Evolutionary conservation across 768 basidiomycete species (phyloP).

Genomic region (Suillus ampliporus): DNA sequence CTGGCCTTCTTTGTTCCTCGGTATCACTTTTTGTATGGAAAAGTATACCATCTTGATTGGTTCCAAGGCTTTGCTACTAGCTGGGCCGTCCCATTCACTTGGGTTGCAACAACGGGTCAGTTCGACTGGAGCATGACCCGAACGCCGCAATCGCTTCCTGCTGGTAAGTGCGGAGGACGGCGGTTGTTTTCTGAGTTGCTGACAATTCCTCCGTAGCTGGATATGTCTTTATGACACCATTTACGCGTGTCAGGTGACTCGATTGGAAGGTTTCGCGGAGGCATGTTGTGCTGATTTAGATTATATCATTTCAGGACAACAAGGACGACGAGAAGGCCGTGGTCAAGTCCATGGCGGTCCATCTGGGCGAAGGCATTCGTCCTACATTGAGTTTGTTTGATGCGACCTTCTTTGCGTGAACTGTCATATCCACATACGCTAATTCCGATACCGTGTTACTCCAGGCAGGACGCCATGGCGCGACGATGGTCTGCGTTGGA

Average conservation of each 20-base stretch:
- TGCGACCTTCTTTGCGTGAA: background rate
- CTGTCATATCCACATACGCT: background rate
- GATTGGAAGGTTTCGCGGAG: background rate
- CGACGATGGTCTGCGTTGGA: background rate
- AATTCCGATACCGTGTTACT: background rate
- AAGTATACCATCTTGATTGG: background rate
- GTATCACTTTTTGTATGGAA: conserved; percentile 6
- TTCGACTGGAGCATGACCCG: background rate
- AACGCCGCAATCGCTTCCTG: background rate
- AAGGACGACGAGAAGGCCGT: background rate
- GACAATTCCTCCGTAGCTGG: background rate
- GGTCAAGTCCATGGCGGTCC: background rate
- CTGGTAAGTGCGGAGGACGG: background rate
- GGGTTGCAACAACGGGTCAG: background rate
- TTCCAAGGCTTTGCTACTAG: background rate
- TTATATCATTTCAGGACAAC: background rate
- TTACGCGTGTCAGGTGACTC: background rate
- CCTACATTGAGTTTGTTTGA: background rate
- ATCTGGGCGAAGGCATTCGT: background rate
- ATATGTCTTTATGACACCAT: background rate
- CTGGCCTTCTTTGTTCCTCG: conserved; percentile 36
- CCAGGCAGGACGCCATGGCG: background rate
- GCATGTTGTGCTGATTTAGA: background rate
- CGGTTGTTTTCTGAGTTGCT: background rate
- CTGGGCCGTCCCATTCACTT: background rate